Percentiles rank a stretch among this genome's conserved stretches.
Conservation (phyloP, 768 basidiomycete genomes). For the Pisolithus orientalis region DNA sequence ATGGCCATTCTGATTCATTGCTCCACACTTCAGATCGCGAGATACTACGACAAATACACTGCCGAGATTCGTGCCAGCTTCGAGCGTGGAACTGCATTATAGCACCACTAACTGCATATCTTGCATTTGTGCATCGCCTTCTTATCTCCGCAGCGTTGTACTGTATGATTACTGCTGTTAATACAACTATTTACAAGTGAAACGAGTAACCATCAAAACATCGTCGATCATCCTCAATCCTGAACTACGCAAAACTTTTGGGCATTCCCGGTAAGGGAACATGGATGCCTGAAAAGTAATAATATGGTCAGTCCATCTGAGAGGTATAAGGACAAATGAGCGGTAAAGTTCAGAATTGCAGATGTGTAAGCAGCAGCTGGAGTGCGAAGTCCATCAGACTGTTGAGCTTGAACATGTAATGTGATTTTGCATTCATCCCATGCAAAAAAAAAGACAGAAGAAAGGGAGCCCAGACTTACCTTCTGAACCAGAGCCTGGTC, state of each 20-base stretch:
- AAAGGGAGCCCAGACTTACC: not conserved
- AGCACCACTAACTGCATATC: slow-evolving; percentile 62
- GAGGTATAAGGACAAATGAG: not conserved
- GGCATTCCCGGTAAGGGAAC: too few relatives aligned
- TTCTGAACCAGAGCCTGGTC: not conserved
- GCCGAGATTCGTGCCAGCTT: slow-evolving; percentile 95
- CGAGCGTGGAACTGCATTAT: slow-evolving; percentile 53
- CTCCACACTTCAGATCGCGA: too few relatives aligned
- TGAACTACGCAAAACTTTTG: too few relatives aligned
- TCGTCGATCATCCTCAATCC: too few relatives aligned
- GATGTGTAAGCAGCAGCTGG: slow-evolving; percentile 35
- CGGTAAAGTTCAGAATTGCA: slow-evolving; percentile 36
- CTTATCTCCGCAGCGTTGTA: not conserved
- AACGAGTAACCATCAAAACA: not conserved
- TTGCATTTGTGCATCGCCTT: too few relatives aligned
- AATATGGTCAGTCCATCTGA: not conserved
- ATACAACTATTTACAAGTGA: slow-evolving; percentile 2
- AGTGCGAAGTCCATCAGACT: slow-evolving; percentile 35
- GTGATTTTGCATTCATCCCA: slow-evolving; percentile 36
- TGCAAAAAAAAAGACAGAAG: not conserved
- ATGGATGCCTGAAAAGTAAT: not conserved
- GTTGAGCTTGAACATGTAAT: slow-evolving; percentile 39
- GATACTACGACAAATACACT: slow-evolving; percentile 97
- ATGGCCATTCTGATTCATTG: too few relatives aligned
- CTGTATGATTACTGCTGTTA: too few relatives aligned